Evolutionary conservation across 352 stramenopile species (phyloP).

Genomic region (Phytophthora fragariaefolia): DNA sequence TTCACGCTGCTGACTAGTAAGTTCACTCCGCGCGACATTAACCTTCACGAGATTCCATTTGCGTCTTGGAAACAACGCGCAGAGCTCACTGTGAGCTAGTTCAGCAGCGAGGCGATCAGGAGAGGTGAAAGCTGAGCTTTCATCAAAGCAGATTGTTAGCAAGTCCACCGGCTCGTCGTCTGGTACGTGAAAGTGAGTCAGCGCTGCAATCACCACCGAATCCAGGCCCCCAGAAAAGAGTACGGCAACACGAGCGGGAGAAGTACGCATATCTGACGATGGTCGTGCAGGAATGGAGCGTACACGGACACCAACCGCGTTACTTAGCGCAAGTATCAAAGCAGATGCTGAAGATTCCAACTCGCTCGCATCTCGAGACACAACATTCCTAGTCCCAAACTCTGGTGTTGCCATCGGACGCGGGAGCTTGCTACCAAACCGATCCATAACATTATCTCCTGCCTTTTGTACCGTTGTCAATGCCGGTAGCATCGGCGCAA

Average conservation of each 20-base stretch:
- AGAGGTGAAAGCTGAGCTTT: conserved; percentile 58
- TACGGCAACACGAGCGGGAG: conserved; percentile 72
- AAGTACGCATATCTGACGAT: background rate
- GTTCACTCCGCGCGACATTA: conserved; percentile 79
- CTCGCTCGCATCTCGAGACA: background rate
- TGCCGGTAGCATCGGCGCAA: conserved; percentile 9
- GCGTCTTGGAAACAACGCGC: conserved; percentile 81
- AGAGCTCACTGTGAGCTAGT: conserved; percentile 84
- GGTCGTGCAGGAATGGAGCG: conserved; percentile 49
- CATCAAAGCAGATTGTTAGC: conserved; percentile 96
- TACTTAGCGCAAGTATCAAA: conserved; percentile 75
- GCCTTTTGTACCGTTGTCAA: background rate
- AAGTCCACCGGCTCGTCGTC: conserved; percentile 87
- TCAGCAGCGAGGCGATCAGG: conserved; percentile 93
- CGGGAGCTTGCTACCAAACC: conserved; percentile 40
- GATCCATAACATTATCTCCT: conserved; percentile 27
- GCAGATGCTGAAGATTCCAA: conserved; percentile 39
- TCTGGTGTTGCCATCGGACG: conserved; percentile 1
- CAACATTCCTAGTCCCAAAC: background rate
- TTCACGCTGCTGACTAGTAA: conserved; percentile 65
- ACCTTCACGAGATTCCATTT: conserved; percentile 87
- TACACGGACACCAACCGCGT: conserved; percentile 84
- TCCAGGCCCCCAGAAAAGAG: conserved; percentile 98
- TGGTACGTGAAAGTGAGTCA: conserved; percentile 81
- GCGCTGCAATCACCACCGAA: conserved; percentile 94